These are phyloP conservation scores for Chytriomyces confervae DNA, from an alignment of 192 early-diverging fungal genomes.

Conservation along the genomic window DNA sequence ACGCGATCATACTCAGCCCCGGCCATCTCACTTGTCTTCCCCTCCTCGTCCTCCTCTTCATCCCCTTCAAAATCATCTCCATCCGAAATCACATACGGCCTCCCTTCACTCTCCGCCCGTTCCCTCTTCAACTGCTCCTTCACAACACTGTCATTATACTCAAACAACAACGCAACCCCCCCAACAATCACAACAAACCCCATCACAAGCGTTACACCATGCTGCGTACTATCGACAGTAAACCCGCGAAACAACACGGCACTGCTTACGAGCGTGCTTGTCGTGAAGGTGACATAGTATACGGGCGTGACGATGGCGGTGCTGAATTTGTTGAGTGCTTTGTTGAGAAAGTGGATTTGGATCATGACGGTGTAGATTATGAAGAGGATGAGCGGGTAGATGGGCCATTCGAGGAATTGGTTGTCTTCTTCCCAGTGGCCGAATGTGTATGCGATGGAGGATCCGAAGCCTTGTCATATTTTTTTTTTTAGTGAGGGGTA, in stretches of 20 bases:
- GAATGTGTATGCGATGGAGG: constrained; percentile 60
- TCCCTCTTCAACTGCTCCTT: background rate
- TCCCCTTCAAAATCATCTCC: background rate
- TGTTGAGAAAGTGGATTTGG: constrained; percentile 72
- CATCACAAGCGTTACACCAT: constrained; percentile 31
- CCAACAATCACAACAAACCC: constrained; percentile 50
- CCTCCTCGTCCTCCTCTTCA: no score
- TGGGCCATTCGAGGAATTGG: constrained; percentile 68
- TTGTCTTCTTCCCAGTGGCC: constrained; percentile 50
- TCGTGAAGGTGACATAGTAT: constrained; percentile 73
- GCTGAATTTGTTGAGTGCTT: constrained; percentile 66
- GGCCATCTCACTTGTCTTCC: no score
- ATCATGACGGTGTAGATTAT: constrained; percentile 51
- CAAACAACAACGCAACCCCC: constrained; percentile 47
- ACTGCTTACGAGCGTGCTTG: constrained; percentile 63
- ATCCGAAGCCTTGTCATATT: constrained; percentile 56
- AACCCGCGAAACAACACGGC: constrained; percentile 74
- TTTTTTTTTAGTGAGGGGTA: background rate
- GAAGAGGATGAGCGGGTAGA: constrained; percentile 64
- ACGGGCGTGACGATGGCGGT: constrained; percentile 75
- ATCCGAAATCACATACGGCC: background rate
- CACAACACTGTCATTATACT: constrained; percentile 42
- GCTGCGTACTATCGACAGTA: constrained; percentile 21
- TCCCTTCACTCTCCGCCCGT: background rate
- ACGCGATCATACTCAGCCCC: no score